Percentiles rank a stretch among this genome's conserved stretches.
These are phyloP conservation scores for Iberis pinnata DNA, from an alignment of 345 rosid species.

Conservation along the genomic window DNA sequence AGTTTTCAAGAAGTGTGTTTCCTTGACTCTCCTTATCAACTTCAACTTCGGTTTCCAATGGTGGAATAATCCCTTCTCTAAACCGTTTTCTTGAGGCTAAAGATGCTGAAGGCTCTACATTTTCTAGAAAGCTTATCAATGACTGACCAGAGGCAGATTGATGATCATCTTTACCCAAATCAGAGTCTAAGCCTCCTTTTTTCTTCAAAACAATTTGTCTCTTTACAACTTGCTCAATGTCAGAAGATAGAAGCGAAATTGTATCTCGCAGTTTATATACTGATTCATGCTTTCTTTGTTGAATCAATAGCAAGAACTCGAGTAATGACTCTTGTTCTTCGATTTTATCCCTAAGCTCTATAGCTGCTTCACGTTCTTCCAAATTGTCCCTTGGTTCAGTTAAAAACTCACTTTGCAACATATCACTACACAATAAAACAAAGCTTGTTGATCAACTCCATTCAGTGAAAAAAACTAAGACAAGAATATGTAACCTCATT, in stretches of 20 bases:
- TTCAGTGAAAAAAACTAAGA: neutral
- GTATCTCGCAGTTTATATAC: conserved; percentile 62
- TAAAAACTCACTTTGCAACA: conserved; percentile 75
- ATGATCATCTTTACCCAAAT: conserved; percentile 37
- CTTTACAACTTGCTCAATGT: conserved; percentile 68
- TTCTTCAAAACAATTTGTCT: conserved; percentile 52
- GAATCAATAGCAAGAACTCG: conserved; percentile 72
- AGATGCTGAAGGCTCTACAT: conserved; percentile 42
- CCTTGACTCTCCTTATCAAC: conserved; percentile 41
- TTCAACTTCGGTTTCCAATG: conserved; percentile 35
- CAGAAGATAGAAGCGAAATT: conserved; percentile 62
- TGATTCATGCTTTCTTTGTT: conserved; percentile 70
- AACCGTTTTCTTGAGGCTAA: conserved; percentile 63
- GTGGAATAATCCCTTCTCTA: conserved; percentile 41
- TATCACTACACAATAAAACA: conserved; percentile 43
- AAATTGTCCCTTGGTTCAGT: conserved; percentile 63
- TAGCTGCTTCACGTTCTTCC: conserved; percentile 85
- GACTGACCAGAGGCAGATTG: conserved; percentile 42
- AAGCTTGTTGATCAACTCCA: neutral
- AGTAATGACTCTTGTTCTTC: conserved; percentile 81
- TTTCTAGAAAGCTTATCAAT: conserved; percentile 31
- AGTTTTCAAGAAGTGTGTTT: conserved; percentile 50
- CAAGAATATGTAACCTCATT: conserved; percentile 43
- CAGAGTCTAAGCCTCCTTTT: conserved; percentile 38
- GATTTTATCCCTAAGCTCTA: conserved; percentile 62